phyloP scores from a whole-genome alignment of 176 grass and related monocot species.

The Paspalum notatum region DNA sequence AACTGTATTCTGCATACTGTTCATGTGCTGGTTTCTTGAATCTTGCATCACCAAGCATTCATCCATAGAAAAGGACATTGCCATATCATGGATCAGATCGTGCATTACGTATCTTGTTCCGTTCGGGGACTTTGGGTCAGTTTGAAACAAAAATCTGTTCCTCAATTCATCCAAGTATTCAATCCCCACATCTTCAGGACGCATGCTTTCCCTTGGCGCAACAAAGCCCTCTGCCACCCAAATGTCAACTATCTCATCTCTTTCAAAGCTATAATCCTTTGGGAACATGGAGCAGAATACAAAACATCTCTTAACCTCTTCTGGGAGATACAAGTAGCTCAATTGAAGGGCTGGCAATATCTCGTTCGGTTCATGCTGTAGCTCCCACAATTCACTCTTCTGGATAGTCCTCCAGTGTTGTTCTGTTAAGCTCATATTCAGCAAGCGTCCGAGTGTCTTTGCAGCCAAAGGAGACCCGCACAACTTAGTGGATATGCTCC shows the following conservation, averaged over 20 bases:
- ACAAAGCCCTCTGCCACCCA: conserved; percentile 29
- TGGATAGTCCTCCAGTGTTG: conserved; percentile 26
- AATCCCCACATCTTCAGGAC: conserved; percentile 11
- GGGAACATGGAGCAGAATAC: conserved; percentile 41
- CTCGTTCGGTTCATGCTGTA: conserved; percentile 13
- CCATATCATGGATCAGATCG: conserved; percentile 52
- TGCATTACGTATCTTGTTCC: conserved; percentile 30
- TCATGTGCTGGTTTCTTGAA: background rate
- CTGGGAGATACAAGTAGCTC: conserved; percentile 52
- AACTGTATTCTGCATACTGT: background rate
- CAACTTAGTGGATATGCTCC: background rate
- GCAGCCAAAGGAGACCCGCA: conserved; percentile 39
- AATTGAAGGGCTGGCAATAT: conserved; percentile 46
- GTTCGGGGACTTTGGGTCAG: background rate
- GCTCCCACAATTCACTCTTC: conserved; percentile 40
- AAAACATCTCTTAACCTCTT: conserved; percentile 45
- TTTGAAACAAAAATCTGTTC: conserved; percentile 34
- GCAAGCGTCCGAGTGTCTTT: conserved; percentile 42
- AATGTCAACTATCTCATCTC: background rate
- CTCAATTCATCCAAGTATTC: background rate
- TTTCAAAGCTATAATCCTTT: conserved; percentile 23
- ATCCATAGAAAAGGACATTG: conserved; percentile 24
- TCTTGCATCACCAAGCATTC: conserved; percentile 4
- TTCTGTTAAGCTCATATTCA: background rate
- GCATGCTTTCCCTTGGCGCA: background rate